phyloP scores from a whole-genome alignment of 768 basidiomycete genomes.

The Chalciporus piperatus region DNA sequence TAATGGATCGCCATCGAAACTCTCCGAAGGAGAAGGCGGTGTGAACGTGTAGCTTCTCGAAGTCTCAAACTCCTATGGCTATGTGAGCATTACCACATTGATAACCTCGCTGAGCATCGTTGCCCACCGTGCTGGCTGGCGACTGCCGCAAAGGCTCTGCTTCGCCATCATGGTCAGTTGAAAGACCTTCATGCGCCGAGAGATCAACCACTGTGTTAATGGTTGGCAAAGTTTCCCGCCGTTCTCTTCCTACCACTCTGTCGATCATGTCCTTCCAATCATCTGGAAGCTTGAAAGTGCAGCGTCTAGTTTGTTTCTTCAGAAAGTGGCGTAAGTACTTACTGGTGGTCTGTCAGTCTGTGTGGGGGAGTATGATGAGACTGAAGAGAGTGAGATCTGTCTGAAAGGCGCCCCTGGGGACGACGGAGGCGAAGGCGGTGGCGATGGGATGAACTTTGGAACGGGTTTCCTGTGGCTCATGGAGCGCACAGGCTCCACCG shows the following conservation, averaged over 20 bases:
- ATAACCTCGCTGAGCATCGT: conserved; percentile 24
- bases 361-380: conserved; percentile 19
- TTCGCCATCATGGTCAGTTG: conserved; percentile 25
- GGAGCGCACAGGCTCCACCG: conserved; percentile 29
- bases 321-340: conserved; percentile 10
- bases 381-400: conserved; percentile 29
- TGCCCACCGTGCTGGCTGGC: conserved; percentile 34
- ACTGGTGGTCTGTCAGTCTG: conserved; percentile 32
- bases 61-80: conserved; percentile 32
- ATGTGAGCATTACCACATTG: conserved; percentile 25
- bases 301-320: conserved; percentile 4
- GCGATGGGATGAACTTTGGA: conserved; percentile 64
- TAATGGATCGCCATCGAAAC: conserved; percentile 32
- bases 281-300: conserved; percentile 28
- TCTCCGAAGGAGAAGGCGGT: conserved; percentile 35
- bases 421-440: conserved; percentile 42
- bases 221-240: conserved; percentile 29
- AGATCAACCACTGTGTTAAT: conserved; percentile 34
- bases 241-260: conserved; percentile 31
- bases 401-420: conserved; percentile 34
- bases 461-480: conserved; percentile 74
- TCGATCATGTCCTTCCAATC: conserved; percentile 36
- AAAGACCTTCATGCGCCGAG: conserved; percentile 23
- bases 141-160: conserved; percentile 31
- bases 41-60: conserved; percentile 30